Percentiles rank a stretch among this genome's conserved stretches.
phyloP scores from a whole-genome alignment of 805 yeast genomes.

The Vanderwaltozyma polyspora region DNA sequence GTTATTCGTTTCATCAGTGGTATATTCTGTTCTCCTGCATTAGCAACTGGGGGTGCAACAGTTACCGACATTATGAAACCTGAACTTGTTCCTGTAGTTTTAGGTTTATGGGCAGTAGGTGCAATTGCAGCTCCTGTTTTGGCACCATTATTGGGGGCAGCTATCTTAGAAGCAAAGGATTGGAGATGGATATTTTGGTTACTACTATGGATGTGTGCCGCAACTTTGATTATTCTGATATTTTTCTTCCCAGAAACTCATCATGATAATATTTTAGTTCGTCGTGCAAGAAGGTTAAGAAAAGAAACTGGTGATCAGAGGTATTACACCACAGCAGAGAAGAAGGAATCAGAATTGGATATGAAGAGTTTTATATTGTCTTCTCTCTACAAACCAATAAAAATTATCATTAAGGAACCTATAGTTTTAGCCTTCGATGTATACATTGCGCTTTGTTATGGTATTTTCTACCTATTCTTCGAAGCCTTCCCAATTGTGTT shows the following conservation, averaged over 20 bases:
- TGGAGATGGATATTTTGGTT: conserved; percentile 52
- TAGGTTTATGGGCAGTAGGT: conserved; percentile 43
- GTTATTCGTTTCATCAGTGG: conserved; percentile 45
- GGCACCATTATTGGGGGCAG: conserved; percentile 49
- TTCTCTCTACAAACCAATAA: conserved; percentile 39
- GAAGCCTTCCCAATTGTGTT: conserved; percentile 55
- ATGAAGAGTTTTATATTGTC: conserved; percentile 16
- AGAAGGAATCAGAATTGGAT: conserved; percentile 21
- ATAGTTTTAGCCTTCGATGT: conserved; percentile 42
- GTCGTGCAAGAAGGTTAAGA: conserved; percentile 37
- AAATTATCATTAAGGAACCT: conserved; percentile 43
- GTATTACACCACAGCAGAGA: conserved; percentile 33
- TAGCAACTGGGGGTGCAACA: conserved; percentile 50
- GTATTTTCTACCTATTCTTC: conserved; percentile 44
- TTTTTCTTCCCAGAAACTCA: conserved; percentile 42
- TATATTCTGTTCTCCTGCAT: conserved; percentile 42
- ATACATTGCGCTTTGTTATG: conserved; percentile 42
- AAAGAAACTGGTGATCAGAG: conserved; percentile 38
- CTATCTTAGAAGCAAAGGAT: conserved; percentile 34
- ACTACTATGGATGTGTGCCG: conserved; percentile 32
- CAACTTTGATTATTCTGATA: conserved; percentile 27
- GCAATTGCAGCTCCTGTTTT: conserved; percentile 44
- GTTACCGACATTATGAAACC: conserved; percentile 37
- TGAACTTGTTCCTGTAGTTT: conserved; percentile 35
- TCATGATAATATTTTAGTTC: conserved; percentile 32